A percentile compares a stretch with the other conserved stretches of the same genome.
phyloP scores from a whole-genome alignment of 495 filamentous ascomycete species.

The Hypomontagnella submonticulosa region DNA sequence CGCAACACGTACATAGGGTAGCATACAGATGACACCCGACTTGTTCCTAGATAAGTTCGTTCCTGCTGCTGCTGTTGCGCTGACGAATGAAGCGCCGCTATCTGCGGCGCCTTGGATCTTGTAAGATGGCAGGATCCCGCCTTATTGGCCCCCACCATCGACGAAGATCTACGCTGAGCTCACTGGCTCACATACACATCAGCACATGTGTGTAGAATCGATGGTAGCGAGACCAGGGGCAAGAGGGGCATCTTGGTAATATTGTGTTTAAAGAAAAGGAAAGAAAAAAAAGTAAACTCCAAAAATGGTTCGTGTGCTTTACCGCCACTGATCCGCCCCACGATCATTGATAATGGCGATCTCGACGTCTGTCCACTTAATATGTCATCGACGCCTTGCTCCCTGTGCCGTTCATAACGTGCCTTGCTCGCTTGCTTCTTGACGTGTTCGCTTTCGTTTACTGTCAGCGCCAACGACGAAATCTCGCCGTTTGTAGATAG shows the following conservation, averaged over 20 bases:
- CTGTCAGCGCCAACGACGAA: too few relatives aligned
- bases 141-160: constrained; percentile 25
- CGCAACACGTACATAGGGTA: too few relatives aligned
- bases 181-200: not conserved
- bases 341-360: constrained; percentile 15
- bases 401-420: constrained; percentile 6
- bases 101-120: constrained; percentile 10
- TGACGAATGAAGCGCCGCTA: constrained; percentile 15
- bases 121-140: constrained; percentile 30
- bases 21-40: not conserved
- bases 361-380: not conserved
- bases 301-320: not conserved
- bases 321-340: constrained; percentile 17
- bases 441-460: too few relatives aligned
- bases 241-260: too few relatives aligned
- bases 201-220: too few relatives aligned
- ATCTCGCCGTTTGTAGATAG: too few relatives aligned
- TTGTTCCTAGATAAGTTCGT: not conserved
- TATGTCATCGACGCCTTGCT: not conserved
- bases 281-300: not conserved
- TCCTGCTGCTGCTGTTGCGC: not conserved
- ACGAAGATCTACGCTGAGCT: constrained; percentile 2
- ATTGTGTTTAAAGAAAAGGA: not conserved
- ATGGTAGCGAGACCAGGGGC: too few relatives aligned
- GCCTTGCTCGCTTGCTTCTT: too few relatives aligned